Base-by-base conservation (phyloP, 2,329 filamentous ascomycete species). In the Arthrobotrys pseudoclavata region DNA sequence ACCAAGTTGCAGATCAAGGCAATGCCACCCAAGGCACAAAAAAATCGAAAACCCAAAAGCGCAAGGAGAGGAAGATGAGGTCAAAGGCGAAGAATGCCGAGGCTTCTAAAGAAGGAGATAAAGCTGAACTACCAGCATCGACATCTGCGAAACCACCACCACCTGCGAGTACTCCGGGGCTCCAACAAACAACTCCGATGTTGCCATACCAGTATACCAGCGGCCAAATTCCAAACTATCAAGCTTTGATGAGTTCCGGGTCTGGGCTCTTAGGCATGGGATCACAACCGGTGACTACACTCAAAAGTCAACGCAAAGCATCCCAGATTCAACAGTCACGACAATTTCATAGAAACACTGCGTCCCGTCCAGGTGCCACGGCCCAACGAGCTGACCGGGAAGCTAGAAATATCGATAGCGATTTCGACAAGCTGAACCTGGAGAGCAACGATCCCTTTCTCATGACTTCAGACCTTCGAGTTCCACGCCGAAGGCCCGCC, bases 391-490 rank as follows among this genome's bases (percentile, higher is more conserved):
- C 18, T 18, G 34, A 26, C 10, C 31, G 18, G 34, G 34, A n/a
- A 13, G 3, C 13, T 12, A n/a, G 26, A 7, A 42, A 60, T 40
- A 18, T 60, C 22, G 20, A 60, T 12, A 12, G 42, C 9, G 55
- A 60, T n/a, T 60, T 60, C 7, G 55, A 60, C 31, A 60, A 60
- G 22, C 12, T 60, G 15, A 60, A 60, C 20, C 20, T 60, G 7
- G 20, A 18, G 34, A 60, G 12, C 34, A n/a, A 26, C 0, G 20
- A 42, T 18, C 34, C 55, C 2, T 24, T 34, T 34, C 55, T 60
- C 10, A 15, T 60, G 55, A 24, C 31, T 18, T 15, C 52, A 7
- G 34, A 24, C n/a, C 18, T 34, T 26, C 31, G 20, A 34, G 34
- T 20, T 2, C 20, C 55, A 6, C 34, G 18, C 5, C 15, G 20